phyloP scores from a whole-genome alignment of 345 rosid genomes.

The Erysimum cheiranthoides region DNA sequence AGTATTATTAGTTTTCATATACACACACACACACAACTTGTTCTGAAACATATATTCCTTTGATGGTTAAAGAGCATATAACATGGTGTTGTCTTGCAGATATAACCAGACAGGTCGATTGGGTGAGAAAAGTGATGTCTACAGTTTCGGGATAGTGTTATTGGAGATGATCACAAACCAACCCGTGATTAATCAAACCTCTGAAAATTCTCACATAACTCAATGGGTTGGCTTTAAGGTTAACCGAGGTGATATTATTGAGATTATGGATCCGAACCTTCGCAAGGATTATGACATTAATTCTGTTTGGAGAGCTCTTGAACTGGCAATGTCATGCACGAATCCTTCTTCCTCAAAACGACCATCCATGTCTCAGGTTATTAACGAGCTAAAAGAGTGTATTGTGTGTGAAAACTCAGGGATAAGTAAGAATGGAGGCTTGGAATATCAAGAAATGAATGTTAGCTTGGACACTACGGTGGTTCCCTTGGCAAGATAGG shows the following conservation, averaged over 20 bases:
- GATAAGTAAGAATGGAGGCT: not conserved
- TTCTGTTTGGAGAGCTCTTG: constrained; percentile 29
- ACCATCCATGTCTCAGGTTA: constrained; percentile 32
- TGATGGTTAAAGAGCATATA: not conserved
- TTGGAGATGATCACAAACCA: constrained; percentile 26
- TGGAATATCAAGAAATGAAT: not conserved
- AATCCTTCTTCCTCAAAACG: not conserved
- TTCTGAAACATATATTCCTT: no score
- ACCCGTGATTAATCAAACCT: not conserved
- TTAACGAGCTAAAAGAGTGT: not conserved
- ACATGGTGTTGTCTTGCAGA: not conserved
- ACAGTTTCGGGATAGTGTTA: constrained; percentile 22
- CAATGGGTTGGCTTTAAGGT: constrained; percentile 10
- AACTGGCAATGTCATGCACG: constrained; percentile 8
- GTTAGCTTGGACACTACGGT: no score
- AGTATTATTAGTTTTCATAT: not conserved
- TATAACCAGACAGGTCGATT: not conserved
- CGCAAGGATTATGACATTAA: not conserved
- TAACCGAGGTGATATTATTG: not conserved
- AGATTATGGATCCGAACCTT: constrained; percentile 24
- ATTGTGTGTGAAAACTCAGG: not conserved
- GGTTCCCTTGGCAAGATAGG: no score
- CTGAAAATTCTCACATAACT: not conserved
- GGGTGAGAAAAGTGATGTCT: constrained; percentile 24
- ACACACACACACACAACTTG: not conserved